These are phyloP conservation scores for Exophiala calicioides DNA, from an alignment of 2,329 filamentous ascomycete species.

Conservation along the genomic window DNA sequence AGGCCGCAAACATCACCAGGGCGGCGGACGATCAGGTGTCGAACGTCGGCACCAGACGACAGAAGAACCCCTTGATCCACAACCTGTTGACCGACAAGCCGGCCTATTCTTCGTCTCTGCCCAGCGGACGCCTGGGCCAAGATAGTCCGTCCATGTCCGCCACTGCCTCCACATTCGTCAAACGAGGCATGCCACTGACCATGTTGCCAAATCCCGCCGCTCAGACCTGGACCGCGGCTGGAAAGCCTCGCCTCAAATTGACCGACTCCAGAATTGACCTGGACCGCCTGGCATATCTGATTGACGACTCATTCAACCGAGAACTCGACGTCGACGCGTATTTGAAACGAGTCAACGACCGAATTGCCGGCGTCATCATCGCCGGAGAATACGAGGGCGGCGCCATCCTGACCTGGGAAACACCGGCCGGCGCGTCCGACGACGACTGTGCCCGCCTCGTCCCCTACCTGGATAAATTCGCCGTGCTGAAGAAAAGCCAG, in stretches of 20 bases:
- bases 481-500: constrained; percentile 83
- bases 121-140: constrained; percentile 61
- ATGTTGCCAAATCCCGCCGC: constrained; percentile 72
- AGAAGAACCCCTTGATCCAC: constrained; percentile 86
- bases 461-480: constrained; percentile 96
- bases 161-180: constrained; percentile 74
- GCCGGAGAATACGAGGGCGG: constrained; percentile 96
- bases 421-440: constrained; percentile 61
- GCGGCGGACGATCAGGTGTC: constrained; percentile 37
- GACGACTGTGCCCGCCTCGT: constrained; percentile 66
- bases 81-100: constrained; percentile 96
- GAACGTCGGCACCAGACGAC: constrained; percentile 58
- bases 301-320: constrained; percentile 89
- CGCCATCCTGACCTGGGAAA: constrained; percentile 93
- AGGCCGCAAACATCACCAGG: constrained; percentile 67
- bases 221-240: constrained; percentile 67
- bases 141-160: constrained; percentile 34
- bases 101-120: constrained; percentile 85
- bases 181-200: constrained; percentile 84
- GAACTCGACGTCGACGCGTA: constrained; percentile 84
- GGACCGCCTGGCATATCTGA: constrained; percentile 76
- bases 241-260: constrained; percentile 65
- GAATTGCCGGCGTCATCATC: constrained; percentile 87
- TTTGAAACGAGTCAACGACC: constrained; percentile 73
- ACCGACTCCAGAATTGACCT: constrained; percentile 83